These are phyloP conservation scores for Tetrapisispora namnaoensis DNA, from an alignment of 805 yeast species.

Conservation along the genomic window DNA sequence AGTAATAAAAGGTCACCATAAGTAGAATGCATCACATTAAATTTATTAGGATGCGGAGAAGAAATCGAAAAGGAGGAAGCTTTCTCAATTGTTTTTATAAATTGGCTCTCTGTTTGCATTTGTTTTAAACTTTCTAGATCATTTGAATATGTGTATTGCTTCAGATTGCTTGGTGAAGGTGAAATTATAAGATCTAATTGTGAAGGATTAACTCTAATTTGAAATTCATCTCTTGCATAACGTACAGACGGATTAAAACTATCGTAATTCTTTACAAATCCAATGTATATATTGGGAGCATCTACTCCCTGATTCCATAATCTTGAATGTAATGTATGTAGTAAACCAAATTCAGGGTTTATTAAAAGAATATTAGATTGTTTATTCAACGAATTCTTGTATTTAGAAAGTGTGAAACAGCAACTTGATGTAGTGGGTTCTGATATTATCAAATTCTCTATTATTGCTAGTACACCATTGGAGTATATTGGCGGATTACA, in stretches of 20 bases:
- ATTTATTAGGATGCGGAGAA: background rate
- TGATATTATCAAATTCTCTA: slow-evolving; percentile 48
- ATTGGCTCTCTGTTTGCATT: background rate
- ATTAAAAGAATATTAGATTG: slow-evolving; percentile 52
- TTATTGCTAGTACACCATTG: slow-evolving; percentile 25
- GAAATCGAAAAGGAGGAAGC: slow-evolving; percentile 1
- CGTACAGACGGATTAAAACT: slow-evolving; percentile 1
- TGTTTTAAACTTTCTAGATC: slow-evolving; percentile 3
- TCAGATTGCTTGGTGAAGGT: slow-evolving; percentile 9
- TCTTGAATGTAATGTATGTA: slow-evolving; percentile 35
- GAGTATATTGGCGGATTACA: slow-evolving; percentile 25
- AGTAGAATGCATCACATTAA: slow-evolving; percentile 4
- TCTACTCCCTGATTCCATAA: slow-evolving; percentile 41
- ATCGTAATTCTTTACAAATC: slow-evolving; percentile 22
- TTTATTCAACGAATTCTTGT: slow-evolving; percentile 32
- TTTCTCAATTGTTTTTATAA: slow-evolving; percentile 4
- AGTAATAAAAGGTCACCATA: slow-evolving; percentile 17
- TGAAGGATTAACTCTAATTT: slow-evolving; percentile 2
- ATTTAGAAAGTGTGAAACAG: slow-evolving; percentile 38
- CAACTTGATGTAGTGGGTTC: slow-evolving; percentile 51
- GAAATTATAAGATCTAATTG: slow-evolving; percentile 4
- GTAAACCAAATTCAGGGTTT: slow-evolving; percentile 64
- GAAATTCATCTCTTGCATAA: slow-evolving; percentile 6
- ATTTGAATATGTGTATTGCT: slow-evolving; percentile 6
- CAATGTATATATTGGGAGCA: slow-evolving; percentile 53